Conservation (phyloP, 768 basidiomycete genomes). For the Hydnomerulius pinastri region DNA sequence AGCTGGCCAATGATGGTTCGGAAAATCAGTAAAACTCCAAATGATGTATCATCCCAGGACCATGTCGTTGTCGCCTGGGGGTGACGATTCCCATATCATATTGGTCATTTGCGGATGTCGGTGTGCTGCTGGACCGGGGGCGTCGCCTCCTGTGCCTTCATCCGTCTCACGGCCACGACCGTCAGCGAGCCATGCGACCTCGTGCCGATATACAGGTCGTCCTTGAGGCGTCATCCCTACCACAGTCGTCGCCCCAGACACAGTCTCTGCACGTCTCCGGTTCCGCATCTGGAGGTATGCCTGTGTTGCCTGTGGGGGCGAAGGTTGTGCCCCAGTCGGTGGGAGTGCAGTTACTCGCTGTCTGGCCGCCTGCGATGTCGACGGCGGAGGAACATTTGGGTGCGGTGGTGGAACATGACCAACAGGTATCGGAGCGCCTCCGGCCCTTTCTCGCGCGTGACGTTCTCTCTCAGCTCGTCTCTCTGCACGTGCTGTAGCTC, state of each 20-base stretch:
- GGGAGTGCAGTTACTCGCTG: slow-evolving; percentile 33
- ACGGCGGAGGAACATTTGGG: slow-evolving; percentile 16
- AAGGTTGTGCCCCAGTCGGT: slow-evolving; percentile 21
- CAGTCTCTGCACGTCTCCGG: slow-evolving; percentile 36
- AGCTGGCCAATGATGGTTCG: slow-evolving; percentile 5
- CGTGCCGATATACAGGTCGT: slow-evolving; percentile 30
- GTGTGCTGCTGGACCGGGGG: slow-evolving; percentile 21
- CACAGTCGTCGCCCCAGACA: slow-evolving; percentile 30
- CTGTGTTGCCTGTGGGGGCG: slow-evolving; percentile 22
- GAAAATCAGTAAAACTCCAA: slow-evolving; percentile 6
- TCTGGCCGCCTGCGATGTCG: slow-evolving; percentile 20
- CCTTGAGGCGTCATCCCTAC: slow-evolving; percentile 30
- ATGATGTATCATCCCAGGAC: slow-evolving; percentile 27
- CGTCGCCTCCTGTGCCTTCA: slow-evolving; percentile 18
- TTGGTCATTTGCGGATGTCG: slow-evolving; percentile 21
- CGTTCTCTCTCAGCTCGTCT: slow-evolving; percentile 41
- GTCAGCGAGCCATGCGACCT: slow-evolving; percentile 28
- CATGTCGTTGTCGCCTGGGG: slow-evolving; percentile 31
- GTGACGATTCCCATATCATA: slow-evolving; percentile 30
- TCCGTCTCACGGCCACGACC: slow-evolving; percentile 17
- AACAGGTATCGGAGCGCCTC: slow-evolving; percentile 13
- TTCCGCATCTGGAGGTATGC: slow-evolving; percentile 23
- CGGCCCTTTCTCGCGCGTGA: slow-evolving; percentile 25
- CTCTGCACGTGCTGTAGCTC: slow-evolving; percentile 28
- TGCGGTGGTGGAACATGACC: slow-evolving; percentile 13